Evolutionary conservation across 495 filamentous ascomycete species (phyloP).

Genomic region (Hypoxylon trugodes): DNA sequence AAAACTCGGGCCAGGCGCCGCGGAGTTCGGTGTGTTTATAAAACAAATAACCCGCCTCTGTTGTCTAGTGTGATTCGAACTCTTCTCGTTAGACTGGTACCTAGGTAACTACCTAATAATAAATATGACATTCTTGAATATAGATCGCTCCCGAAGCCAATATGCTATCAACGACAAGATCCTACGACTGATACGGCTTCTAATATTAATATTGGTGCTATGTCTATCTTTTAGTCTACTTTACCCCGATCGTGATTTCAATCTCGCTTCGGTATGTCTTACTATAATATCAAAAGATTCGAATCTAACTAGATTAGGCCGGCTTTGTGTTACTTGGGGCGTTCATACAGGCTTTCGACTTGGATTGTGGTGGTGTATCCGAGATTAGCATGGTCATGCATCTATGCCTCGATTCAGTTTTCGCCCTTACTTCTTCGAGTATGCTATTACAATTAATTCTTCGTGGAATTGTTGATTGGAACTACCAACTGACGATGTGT

Average conservation of each 20-base stretch:
- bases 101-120: too few relatives aligned
- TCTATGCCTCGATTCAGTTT: not conserved
- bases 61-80: too few relatives aligned
- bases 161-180: not conserved
- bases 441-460: not conserved
- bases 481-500: conserved; percentile 4
- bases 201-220: not conserved
- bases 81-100: too few relatives aligned
- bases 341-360: conserved; percentile 4
- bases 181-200: not conserved
- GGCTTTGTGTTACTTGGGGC: not conserved
- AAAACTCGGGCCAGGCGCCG: too few relatives aligned
- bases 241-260: not conserved
- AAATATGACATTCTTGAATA: too few relatives aligned
- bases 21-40: too few relatives aligned
- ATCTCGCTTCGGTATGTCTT: not conserved
- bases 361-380: conserved; percentile 3
- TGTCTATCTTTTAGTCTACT: not conserved
- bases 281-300: not conserved
- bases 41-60: too few relatives aligned
- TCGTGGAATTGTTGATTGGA: not conserved
- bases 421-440: not conserved
- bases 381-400: conserved; percentile 5
- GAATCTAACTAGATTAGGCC: not conserved
- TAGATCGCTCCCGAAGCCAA: too few relatives aligned